These are phyloP conservation scores for Tylopilus sp. DNA, from an alignment of 1,284 basidiomycete species.

Conservation along the genomic window DNA sequence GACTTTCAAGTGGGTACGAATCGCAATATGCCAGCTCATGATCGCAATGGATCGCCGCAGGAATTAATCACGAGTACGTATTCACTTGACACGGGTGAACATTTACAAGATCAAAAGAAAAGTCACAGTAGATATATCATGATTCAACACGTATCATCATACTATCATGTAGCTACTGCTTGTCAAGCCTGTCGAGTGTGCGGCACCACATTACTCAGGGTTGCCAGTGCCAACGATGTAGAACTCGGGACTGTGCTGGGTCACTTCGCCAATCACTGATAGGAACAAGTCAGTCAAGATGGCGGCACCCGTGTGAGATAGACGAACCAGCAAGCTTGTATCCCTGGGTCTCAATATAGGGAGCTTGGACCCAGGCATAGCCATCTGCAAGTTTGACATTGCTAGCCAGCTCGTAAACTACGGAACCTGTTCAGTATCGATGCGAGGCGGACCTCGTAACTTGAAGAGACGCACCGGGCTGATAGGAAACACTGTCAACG, in stretches of 20 bases:
- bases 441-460: slow-evolving; percentile 2
- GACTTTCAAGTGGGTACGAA: no score
- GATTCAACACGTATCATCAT: no score
- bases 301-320: not conserved
- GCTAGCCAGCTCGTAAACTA: slow-evolving; percentile 33
- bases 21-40: no score
- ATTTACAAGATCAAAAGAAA: no score
- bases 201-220: not conserved
- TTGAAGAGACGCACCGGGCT: slow-evolving; percentile 46
- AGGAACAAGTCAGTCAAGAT: not conserved
- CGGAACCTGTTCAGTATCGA: slow-evolving; percentile 4
- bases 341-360: slow-evolving; percentile 38
- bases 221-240: not conserved
- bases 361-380: slow-evolving; percentile 44
- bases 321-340: not conserved
- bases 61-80: no score
- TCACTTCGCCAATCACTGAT: not conserved
- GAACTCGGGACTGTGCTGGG: not conserved
- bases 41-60: no score
- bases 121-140: no score
- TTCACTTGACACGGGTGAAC: no score
- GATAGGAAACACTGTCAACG: slow-evolving; percentile 35
- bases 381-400: slow-evolving; percentile 48
- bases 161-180: no score
- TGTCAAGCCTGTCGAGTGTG: not conserved